Evolutionary conservation across 495 filamentous ascomycete species (phyloP).

Genomic region (Penicillium subrubescens): DNA sequence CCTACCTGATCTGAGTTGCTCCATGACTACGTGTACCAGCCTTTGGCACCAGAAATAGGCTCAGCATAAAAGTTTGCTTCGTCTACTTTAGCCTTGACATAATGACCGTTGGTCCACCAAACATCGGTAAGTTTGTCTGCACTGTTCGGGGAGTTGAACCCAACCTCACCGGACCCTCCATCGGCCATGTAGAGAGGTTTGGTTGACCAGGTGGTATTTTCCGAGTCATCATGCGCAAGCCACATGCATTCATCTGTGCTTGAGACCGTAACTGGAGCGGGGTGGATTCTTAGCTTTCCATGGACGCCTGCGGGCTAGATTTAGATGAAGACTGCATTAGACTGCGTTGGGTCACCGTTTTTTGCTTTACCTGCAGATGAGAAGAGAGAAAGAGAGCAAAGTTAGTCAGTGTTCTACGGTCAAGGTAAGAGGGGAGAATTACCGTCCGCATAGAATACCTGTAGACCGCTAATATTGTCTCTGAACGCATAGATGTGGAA

Average conservation of each 20-base stretch:
- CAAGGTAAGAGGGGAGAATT: neutral
- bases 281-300: neutral
- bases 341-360: constrained; percentile 12
- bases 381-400: neutral
- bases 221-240: constrained; percentile 11
- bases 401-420: neutral
- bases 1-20: constrained; percentile 11
- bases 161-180: constrained; percentile 5
- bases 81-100: constrained; percentile 17
- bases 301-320: neutral
- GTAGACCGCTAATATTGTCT: constrained; percentile 34
- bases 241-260: constrained; percentile 12
- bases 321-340: neutral
- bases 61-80: constrained; percentile 21
- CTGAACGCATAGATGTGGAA: constrained; percentile 42
- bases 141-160: constrained; percentile 2
- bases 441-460: constrained; percentile 39
- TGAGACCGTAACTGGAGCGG: constrained; percentile 2
- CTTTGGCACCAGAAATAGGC: constrained; percentile 2
- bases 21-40: constrained; percentile 18
- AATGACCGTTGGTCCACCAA: constrained; percentile 20
- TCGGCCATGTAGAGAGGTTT: constrained; percentile 11
- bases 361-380: constrained; percentile 13
- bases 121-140: constrained; percentile 13
- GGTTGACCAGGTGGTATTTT: constrained; percentile 1